Base-by-base conservation (phyloP, 129 eudicot genomes). In the Artemisia tridentata region DNA sequence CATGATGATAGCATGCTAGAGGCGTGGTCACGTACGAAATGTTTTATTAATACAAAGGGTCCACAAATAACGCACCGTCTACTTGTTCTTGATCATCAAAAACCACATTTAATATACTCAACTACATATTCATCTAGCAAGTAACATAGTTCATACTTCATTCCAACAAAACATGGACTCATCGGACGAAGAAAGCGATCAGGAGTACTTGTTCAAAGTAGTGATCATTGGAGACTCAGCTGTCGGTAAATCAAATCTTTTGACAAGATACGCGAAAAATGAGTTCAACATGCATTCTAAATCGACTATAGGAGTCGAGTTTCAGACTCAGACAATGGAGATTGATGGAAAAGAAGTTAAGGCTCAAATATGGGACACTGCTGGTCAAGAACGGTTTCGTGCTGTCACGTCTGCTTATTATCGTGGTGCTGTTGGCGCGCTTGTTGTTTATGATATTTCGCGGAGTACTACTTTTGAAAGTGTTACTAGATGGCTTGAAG, bases 381-480 rank as follows among this genome's bases (percentile, higher is more conserved):
- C 80, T 41, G 75, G 75, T 8, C 80, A 76, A 59, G 80, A 76
- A 69, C 78, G 96, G 7, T 86, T 89, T 67, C 85, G 92, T 2
- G 96, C 96, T 50, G 96, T 89, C 60, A 86, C 96, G 15, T 88
- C 89, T 59, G 92, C 96, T 53, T 88, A 88, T 47, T 88, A 88
- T 67, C 84, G 92, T 10, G 96, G 96, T 19, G 88, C 92, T 25
- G 88, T 89, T 16, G 92, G 96, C 17, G 96, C 92, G 12, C 88
- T 89, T 19, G 51, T 89, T 51, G 92, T 89, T 34, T 89, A 86
- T 23, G 96, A 89, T 71, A 88, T 88, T 63, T 29, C 78, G 50
- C 84, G 92, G 13, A 68, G 73, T 12, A 77, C 86, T n/a, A 89
- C 96, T 51, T 89, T 89, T 60, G 96, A 86, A 12, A 89, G 90